Conservation (phyloP, 345 rosid species). For the Rhodamnia argentea region DNA sequence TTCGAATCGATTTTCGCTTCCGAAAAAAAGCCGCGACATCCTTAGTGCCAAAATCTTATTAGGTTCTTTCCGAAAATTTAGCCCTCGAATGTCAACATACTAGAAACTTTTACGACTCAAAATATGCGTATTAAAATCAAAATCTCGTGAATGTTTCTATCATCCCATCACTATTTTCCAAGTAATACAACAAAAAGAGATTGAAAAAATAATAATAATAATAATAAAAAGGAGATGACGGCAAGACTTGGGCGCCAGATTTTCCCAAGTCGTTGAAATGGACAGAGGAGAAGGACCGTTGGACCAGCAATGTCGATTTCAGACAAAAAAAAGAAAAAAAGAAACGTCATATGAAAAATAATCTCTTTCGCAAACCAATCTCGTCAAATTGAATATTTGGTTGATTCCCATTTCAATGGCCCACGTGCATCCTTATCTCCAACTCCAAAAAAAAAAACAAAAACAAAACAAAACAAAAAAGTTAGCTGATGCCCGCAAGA, state of each 20-base stretch:
- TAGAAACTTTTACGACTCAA: neutral
- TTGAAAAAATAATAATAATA: neutral
- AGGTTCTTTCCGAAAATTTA: neutral
- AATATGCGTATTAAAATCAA: neutral
- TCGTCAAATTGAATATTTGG: neutral
- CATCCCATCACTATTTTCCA: neutral
- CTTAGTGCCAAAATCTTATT: neutral
- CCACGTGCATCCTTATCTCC: neutral
- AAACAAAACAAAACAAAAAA: too few species aligned
- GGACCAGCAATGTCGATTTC: neutral
- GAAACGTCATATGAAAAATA: neutral
- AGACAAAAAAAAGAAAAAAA: neutral
- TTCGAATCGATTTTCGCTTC: neutral
- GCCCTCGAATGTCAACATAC: neutral
- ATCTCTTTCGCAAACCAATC: neutral
- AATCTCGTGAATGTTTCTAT: neutral
- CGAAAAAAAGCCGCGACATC: neutral
- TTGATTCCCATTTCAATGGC: neutral
- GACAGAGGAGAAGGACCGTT: neutral
- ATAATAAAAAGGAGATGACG: neutral
- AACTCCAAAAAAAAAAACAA: too few species aligned
- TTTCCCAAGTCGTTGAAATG: neutral
- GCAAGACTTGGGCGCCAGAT: neutral
- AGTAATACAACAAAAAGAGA: neutral
- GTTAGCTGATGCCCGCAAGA: too few species aligned